These are phyloP conservation scores for Pisolithus orientalis DNA, from an alignment of 768 basidiomycete genomes.

Conservation along the genomic window DNA sequence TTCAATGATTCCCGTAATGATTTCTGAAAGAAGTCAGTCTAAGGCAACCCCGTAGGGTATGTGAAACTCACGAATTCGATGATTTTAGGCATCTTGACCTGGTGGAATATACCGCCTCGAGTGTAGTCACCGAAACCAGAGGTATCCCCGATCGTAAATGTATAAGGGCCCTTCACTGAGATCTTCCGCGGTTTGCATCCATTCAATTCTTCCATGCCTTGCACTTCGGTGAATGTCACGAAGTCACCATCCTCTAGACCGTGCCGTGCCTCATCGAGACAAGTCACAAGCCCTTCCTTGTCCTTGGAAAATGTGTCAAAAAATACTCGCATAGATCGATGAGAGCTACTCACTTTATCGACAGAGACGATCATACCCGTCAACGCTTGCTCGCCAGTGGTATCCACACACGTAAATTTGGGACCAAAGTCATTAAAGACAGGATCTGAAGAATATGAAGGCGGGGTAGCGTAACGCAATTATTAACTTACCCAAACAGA, in stretches of 20 bases:
- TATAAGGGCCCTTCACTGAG: constrained; percentile 93
- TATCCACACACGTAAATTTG: constrained; percentile 92
- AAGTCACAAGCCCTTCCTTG: constrained; percentile 88
- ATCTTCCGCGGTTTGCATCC: constrained; percentile 88
- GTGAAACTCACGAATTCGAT: constrained; percentile 75
- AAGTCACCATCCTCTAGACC: constrained; percentile 98
- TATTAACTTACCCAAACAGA: constrained; percentile 73
- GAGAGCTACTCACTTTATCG: constrained; percentile 52
- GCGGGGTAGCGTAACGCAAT: not conserved
- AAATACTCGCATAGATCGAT: not conserved
- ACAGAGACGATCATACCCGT: constrained; percentile 94
- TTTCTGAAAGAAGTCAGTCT: constrained; percentile 54
- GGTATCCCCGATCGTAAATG: constrained; percentile 94
- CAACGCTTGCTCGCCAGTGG: constrained; percentile 94
- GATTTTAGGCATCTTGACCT: constrained; percentile 98
- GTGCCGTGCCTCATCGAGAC: constrained; percentile 94
- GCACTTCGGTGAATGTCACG: constrained; percentile 92
- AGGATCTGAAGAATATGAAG: constrained; percentile 48
- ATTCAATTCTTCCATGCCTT: constrained; percentile 91
- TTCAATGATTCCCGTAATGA: constrained; percentile 79
- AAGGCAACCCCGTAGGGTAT: not conserved
- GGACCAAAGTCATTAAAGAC: constrained; percentile 96
- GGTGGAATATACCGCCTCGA: constrained; percentile 89
- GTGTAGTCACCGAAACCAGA: constrained; percentile 70
- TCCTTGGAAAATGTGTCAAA: constrained; percentile 40